phyloP scores from a whole-genome alignment of 2,329 filamentous ascomycete species.

The Pseudohalonectria lignicola region DNA sequence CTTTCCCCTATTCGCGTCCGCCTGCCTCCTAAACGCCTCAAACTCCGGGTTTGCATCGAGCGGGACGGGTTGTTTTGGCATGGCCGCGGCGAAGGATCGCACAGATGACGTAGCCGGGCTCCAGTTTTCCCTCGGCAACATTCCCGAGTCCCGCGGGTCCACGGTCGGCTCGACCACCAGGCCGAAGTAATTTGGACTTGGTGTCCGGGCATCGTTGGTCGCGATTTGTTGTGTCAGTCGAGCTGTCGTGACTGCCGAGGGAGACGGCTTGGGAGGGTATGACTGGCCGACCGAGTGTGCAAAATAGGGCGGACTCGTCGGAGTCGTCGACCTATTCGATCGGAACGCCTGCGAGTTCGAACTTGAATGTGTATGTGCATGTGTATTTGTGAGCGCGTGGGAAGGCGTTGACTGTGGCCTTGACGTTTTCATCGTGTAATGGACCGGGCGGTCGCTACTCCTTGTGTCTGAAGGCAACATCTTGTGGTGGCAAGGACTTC shows the following conservation, averaged over 20 bases:
- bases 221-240: conserved; percentile 3
- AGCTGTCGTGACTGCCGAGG: conserved; percentile 13
- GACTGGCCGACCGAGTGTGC: conserved; percentile 44
- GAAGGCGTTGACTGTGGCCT: conserved; percentile 22
- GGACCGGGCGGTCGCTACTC: conserved; percentile 21
- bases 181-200: conserved; percentile 83
- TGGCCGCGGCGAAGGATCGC: conserved; percentile 55
- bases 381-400: conserved; percentile 7
- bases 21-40: conserved; percentile 64
- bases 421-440: conserved; percentile 35
- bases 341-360: conserved; percentile 26
- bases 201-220: conserved; percentile 22
- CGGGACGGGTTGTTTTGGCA: conserved; percentile 59
- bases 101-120: conserved; percentile 61
- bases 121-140: conserved; percentile 61
- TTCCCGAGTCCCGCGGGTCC: conserved; percentile 53
- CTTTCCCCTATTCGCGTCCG: conserved; percentile 49
- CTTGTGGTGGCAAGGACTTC: not conserved
- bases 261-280: conserved; percentile 39
- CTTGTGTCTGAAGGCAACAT: conserved; percentile 15
- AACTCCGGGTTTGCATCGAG: conserved; percentile 73
- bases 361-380: conserved; percentile 23
- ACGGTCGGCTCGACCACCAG: conserved; percentile 52
- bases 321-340: conserved; percentile 34
- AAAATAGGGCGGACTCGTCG: conserved; percentile 38